Conservation (phyloP, 139 green algal genomes). For the Gonium pectorale region DNA sequence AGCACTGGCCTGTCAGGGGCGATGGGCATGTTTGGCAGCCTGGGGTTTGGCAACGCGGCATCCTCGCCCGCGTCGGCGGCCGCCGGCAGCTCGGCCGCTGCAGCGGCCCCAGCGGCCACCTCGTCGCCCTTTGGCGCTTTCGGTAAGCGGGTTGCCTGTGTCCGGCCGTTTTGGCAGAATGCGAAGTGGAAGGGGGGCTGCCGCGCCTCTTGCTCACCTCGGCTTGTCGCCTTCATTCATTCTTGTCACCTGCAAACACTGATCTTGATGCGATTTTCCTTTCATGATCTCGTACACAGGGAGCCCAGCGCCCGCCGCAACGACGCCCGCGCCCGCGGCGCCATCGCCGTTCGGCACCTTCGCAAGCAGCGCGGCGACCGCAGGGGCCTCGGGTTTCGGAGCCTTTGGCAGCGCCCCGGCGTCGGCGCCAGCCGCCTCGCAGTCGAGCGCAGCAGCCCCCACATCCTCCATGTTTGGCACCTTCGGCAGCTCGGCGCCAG, state of each 20-base stretch:
- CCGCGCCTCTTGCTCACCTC: no score
- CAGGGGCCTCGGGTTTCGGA: background rate
- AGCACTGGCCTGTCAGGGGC: background rate
- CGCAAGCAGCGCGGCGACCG: background rate
- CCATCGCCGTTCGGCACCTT: slow-evolving; percentile 24
- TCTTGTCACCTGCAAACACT: no score
- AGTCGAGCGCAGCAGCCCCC: background rate
- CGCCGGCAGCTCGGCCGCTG: background rate
- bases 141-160: background rate
- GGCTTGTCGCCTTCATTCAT: no score
- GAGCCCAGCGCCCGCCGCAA: no score
- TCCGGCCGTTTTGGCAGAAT: background rate
- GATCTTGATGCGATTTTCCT: no score
- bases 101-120: no score
- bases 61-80: background rate
- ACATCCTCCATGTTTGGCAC: background rate
- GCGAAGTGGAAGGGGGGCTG: no score
- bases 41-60: background rate
- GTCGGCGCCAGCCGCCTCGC: background rate
- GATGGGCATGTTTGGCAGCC: background rate
- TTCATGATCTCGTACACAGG: no score
- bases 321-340: no score
- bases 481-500: background rate
- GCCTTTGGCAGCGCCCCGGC: slow-evolving; percentile 7
- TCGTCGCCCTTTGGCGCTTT: slow-evolving; percentile 15